Evolutionary conservation across 257 asterid species (phyloP).

Genomic region (Solanum sitiens): DNA sequence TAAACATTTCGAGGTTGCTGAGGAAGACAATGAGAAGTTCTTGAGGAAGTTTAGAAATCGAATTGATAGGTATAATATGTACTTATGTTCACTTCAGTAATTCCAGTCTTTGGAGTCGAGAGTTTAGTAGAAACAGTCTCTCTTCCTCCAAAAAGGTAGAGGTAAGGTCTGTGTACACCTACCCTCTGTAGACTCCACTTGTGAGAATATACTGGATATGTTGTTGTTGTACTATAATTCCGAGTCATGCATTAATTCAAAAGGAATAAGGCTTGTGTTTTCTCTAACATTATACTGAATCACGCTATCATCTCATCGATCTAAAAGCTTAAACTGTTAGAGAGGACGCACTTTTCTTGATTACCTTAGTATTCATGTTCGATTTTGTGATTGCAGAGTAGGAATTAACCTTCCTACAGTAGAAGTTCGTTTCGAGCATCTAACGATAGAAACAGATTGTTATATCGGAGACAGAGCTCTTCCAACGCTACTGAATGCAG

Average conservation of each 20-base stretch:
- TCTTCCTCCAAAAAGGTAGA: no score
- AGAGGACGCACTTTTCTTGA: no score
- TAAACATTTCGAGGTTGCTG: slow-evolving; percentile 46
- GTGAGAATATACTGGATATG: no score
- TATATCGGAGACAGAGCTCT: slow-evolving; percentile 58
- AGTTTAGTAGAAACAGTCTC: no score
- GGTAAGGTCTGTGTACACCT: no score
- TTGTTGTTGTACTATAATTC: neutral
- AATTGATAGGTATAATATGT: slow-evolving; percentile 21
- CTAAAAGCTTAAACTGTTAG: no score
- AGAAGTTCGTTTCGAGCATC: slow-evolving; percentile 44
- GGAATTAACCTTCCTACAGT: slow-evolving; percentile 54
- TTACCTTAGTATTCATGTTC: no score
- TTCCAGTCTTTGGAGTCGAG: neutral
- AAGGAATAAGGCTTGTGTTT: neutral
- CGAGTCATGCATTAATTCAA: neutral
- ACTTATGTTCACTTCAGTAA: neutral
- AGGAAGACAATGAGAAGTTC: slow-evolving; percentile 63
- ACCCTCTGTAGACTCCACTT: no score
- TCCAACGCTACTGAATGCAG: slow-evolving; percentile 45
- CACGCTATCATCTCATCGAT: no score
- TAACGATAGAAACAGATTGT: slow-evolving; percentile 49
- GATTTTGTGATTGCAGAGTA: slow-evolving; percentile 24
- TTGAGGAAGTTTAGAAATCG: slow-evolving; percentile 12
- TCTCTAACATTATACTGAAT: neutral